These are phyloP conservation scores for Hericium erinaceus DNA, from an alignment of 768 basidiomycete species.

Conservation along the genomic window DNA sequence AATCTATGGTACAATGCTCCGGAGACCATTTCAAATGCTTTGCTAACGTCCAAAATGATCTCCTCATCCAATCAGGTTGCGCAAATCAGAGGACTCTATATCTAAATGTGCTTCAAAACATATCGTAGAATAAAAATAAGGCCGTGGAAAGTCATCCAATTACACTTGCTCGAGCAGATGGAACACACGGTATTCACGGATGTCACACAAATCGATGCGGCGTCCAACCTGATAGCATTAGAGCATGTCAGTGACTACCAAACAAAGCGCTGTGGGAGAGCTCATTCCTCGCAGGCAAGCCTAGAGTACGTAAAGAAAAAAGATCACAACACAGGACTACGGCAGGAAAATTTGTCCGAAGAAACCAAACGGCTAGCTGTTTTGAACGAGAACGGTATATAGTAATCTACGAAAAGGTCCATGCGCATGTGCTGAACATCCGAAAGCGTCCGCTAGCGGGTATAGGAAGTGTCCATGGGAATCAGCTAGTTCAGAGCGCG, in stretches of 20 bases:
- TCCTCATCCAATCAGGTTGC: no score
- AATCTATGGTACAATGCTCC: no score
- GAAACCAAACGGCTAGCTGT: neutral
- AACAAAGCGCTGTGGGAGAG: conserved; percentile 12
- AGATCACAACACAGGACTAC: conserved; percentile 1
- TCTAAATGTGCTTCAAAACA: no score
- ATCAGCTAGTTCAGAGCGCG: conserved; percentile 27
- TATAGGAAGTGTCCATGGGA: neutral
- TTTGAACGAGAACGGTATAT: neutral
- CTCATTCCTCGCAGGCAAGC: conserved; percentile 25
- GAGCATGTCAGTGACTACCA: conserved; percentile 17
- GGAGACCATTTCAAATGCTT: no score
- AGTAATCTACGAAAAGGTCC: neutral
- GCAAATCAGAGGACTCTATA: no score
- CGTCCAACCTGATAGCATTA: conserved; percentile 19
- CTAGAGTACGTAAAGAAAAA: conserved; percentile 4
- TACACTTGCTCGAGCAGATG: neutral
- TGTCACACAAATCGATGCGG: conserved; percentile 2
- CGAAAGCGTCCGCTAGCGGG: neutral
- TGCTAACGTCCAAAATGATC: no score
- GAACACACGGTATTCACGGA: neutral
- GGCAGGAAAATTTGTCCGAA: neutral
- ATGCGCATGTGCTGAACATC: neutral
- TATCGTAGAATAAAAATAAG: no score
- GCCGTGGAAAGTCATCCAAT: no score